Evolutionary conservation across 371 early-diverging fungal genomes (phyloP).

Genomic region (Zychaea mexicana): DNA sequence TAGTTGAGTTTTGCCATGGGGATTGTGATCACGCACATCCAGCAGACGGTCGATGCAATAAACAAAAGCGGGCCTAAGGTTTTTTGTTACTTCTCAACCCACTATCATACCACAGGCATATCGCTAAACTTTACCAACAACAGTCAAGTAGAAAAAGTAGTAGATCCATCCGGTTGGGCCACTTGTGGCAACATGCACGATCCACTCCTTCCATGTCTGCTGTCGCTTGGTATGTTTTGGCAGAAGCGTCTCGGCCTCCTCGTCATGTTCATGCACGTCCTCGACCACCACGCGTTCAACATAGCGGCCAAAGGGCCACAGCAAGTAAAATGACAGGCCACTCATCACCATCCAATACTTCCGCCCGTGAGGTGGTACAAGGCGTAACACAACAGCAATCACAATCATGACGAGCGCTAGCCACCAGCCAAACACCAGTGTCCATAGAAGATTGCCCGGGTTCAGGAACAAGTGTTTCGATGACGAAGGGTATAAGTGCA

Average conservation of each 20-base stretch:
- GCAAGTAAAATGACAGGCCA: conserved; percentile 73
- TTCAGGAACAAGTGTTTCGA: conserved; percentile 62
- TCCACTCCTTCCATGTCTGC: conserved; percentile 6
- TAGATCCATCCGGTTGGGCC: conserved; percentile 67
- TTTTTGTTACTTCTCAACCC: too few species aligned
- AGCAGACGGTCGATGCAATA: conserved; percentile 74
- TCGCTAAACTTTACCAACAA: conserved; percentile 40
- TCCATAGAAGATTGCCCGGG: conserved; percentile 87
- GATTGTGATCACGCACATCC: conserved; percentile 85
- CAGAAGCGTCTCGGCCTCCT: conserved; percentile 27
- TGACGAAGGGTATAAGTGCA: conserved; percentile 77
- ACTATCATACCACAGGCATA: not conserved
- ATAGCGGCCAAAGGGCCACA: conserved; percentile 95
- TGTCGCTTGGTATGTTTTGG: conserved; percentile 12
- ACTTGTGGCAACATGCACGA: conserved; percentile 16
- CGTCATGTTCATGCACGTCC: conserved; percentile 21
- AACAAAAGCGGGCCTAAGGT: conserved; percentile 75
- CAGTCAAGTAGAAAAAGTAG: conserved; percentile 48
- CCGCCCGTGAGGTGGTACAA: conserved; percentile 55
- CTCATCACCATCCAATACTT: conserved; percentile 59
- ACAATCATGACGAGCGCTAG: conserved; percentile 64
- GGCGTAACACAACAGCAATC: conserved; percentile 45
- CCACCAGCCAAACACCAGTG: conserved; percentile 92
- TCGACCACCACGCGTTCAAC: conserved; percentile 56
- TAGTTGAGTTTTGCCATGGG: conserved; percentile 94